phyloP scores from a whole-genome alignment of 768 basidiomycete species.

The Mycena polygramma region DNA sequence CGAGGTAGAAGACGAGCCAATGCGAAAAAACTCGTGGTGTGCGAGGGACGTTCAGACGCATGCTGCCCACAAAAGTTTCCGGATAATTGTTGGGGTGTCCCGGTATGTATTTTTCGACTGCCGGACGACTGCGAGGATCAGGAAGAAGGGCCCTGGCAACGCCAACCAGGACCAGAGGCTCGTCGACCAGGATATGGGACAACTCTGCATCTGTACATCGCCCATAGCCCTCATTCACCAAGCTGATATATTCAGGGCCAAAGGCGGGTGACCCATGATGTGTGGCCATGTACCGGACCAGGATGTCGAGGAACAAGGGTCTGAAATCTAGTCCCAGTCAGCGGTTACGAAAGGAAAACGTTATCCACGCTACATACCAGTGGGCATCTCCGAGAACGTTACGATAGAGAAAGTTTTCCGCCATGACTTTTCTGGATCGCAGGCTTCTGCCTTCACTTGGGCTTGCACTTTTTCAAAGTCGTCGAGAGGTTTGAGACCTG shows the following conservation, averaged over 20 bases:
- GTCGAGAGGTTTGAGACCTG: not conserved
- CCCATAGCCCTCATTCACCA: not conserved
- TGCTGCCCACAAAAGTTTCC: constrained; percentile 2
- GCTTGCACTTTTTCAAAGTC: not conserved
- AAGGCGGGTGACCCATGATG: not conserved
- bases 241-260: not conserved
- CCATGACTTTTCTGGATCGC: not conserved
- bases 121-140: not conserved
- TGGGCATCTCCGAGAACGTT: too few species aligned
- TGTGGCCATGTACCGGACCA: constrained; percentile 12
- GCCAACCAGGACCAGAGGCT: not conserved
- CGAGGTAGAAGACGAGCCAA: constrained; percentile 8
- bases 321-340: not conserved
- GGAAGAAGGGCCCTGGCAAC: not conserved
- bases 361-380: too few species aligned
- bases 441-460: not conserved
- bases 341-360: too few species aligned
- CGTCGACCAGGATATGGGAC: not conserved
- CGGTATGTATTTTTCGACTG: not conserved
- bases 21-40: not conserved
- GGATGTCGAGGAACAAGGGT: not conserved
- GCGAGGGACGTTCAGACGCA: not conserved
- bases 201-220: not conserved
- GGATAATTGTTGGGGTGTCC: constrained; percentile 7
- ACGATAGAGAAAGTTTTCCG: too few species aligned